Percentiles rank a stretch among this genome's conserved stretches.
These are phyloP conservation scores for Coniochaeta hoffmannii DNA, from an alignment of 2,329 filamentous ascomycete species.

Conservation along the genomic window DNA sequence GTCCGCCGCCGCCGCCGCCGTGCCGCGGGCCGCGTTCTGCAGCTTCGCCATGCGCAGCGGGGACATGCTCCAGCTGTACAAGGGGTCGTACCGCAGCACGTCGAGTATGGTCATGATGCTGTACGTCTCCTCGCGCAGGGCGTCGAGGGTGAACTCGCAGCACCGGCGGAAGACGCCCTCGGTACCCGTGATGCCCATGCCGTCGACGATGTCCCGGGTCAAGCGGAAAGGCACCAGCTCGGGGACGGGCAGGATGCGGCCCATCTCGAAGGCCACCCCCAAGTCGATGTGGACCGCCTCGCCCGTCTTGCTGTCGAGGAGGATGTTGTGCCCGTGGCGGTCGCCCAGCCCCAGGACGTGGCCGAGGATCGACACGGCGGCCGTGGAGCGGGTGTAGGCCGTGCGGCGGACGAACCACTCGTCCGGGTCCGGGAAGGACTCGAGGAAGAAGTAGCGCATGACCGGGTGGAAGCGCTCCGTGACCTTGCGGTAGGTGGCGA, in stretches of 20 bases:
- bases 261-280: conserved; percentile 94
- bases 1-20: conserved; percentile 31
- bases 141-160: conserved; percentile 95
- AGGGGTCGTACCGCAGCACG: conserved; percentile 92
- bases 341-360: conserved; percentile 91
- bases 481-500: conserved; percentile 70
- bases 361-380: conserved; percentile 90
- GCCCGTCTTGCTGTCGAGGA: conserved; percentile 81
- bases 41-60: conserved; percentile 57
- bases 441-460: conserved; percentile 95
- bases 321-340: conserved; percentile 92
- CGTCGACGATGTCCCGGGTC: conserved; percentile 90
- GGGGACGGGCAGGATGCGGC: conserved; percentile 87
- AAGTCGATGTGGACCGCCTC: conserved; percentile 97
- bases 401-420: conserved; percentile 90
- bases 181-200: conserved; percentile 90
- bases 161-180: conserved; percentile 97
- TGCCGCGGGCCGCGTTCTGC: conserved; percentile 50
- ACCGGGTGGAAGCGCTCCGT: conserved; percentile 82
- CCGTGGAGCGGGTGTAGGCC: conserved; percentile 88
- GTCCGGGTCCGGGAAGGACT: conserved; percentile 86
- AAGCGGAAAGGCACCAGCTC: conserved; percentile 94
- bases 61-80: conserved; percentile 93
- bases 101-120: conserved; percentile 98
- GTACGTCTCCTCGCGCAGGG: conserved; percentile 88